phyloP scores from a whole-genome alignment of 306 rosid genomes.

The Medicago arabica region DNA sequence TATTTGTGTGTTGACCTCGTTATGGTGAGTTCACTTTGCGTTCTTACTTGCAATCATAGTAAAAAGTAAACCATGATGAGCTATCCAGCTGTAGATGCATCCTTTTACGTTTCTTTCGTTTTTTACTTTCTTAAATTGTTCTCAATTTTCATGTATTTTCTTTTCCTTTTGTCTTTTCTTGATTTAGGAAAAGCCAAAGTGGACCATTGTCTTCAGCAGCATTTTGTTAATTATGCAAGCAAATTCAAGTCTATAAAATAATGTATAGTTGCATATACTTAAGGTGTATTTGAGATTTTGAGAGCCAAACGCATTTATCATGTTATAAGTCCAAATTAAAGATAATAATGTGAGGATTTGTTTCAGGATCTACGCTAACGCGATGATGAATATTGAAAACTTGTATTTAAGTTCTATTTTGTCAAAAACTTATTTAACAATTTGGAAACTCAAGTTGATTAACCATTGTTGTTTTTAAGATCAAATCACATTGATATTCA shows the following conservation, averaged over 20 bases:
- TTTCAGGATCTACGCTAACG: not conserved
- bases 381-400: no score
- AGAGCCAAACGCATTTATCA: no score
- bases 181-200: constrained; percentile 36
- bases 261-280: not conserved
- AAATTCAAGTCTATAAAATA: not conserved
- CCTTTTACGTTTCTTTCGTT: constrained; percentile 1
- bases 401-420: no score
- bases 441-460: not conserved
- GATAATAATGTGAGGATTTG: not conserved
- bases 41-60: constrained; percentile 37
- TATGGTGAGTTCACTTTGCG: constrained; percentile 42
- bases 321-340: no score
- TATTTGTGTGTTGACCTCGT: constrained; percentile 48
- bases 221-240: constrained; percentile 3
- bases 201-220: constrained; percentile 42
- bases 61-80: constrained; percentile 27
- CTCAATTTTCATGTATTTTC: constrained; percentile 19
- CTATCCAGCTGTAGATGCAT: constrained; percentile 57
- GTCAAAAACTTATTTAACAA: not conserved
- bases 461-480: not conserved
- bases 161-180: constrained; percentile 29
- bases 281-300: no score
- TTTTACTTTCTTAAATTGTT: not conserved
- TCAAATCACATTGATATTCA: no score